Evolutionary conservation across 306 rosid species (phyloP).

Genomic region (Vigna nakashimae): DNA sequence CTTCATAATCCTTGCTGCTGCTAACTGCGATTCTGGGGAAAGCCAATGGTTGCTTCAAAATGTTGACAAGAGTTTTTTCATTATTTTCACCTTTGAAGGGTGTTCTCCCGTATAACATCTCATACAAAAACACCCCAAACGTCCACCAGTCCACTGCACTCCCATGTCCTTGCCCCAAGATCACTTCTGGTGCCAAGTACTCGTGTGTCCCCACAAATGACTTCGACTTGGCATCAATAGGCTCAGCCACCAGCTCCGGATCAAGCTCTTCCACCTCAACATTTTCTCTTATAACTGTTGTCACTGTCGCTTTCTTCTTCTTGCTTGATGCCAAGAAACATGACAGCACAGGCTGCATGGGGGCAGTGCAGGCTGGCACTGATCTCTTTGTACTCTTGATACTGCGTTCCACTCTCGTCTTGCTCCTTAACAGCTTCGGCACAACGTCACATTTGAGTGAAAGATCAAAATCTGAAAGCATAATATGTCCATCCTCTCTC

Average conservation of each 20-base stretch:
- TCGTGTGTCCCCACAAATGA: constrained; percentile 97
- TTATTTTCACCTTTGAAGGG: constrained; percentile 97
- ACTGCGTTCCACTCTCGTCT: constrained; percentile 40
- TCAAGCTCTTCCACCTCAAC: constrained; percentile 50
- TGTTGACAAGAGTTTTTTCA: constrained; percentile 83
- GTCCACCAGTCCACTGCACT: constrained; percentile 99
- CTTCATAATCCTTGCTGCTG: constrained; percentile 75
- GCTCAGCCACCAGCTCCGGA: constrained; percentile 93
- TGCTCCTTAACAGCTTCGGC: constrained; percentile 71
- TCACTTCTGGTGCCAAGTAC: constrained; percentile 94
- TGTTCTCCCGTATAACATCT: constrained; percentile 86
- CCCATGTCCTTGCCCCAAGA: constrained; percentile 94
- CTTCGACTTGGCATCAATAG: constrained; percentile 77
- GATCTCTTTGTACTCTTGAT: constrained; percentile 52
- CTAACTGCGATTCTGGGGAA: constrained; percentile 74
- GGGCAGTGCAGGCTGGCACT: constrained; percentile 65
- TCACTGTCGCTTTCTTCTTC: constrained; percentile 59
- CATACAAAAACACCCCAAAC: constrained; percentile 86
- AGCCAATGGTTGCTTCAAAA: constrained; percentile 70
- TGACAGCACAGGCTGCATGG: constrained; percentile 88
- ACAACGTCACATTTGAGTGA: constrained; percentile 94
- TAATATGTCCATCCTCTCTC: constrained; percentile 92
- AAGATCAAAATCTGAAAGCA: constrained; percentile 96
- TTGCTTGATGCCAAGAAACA: constrained; percentile 70
- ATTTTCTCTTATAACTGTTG: constrained; percentile 68